These are phyloP conservation scores for apple (Malus domestica) DNA, from an alignment of 306 rosid genomes.

Conservation along the genomic window DNA sequence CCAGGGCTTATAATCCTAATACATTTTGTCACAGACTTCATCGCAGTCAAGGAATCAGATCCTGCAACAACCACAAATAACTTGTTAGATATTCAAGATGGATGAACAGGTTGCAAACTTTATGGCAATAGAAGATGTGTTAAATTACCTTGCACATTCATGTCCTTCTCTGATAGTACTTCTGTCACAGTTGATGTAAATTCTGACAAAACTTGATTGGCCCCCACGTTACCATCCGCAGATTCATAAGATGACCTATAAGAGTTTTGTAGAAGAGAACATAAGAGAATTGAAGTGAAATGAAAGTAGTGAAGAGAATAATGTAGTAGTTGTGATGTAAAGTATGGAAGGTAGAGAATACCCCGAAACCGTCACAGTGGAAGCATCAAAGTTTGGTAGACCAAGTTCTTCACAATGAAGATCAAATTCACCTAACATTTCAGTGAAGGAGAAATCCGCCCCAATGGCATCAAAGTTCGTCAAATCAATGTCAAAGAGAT, in stretches of 20 bases:
- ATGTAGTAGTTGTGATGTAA: not conserved
- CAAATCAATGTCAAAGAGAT: slow-evolving; percentile 46
- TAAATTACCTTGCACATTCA: slow-evolving; percentile 35
- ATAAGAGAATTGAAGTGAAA: slow-evolving; percentile 3
- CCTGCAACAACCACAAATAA: slow-evolving; percentile 30
- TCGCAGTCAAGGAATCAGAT: slow-evolving; percentile 39
- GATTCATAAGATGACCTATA: slow-evolving; percentile 43
- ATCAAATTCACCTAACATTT: slow-evolving; percentile 59
- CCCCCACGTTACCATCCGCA: slow-evolving; percentile 20
- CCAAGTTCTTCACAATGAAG: slow-evolving; percentile 44
- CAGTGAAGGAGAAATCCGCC: slow-evolving; percentile 57
- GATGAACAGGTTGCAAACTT: not conserved
- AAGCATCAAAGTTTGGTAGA: slow-evolving; percentile 28
- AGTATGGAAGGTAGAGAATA: slow-evolving; percentile 31
- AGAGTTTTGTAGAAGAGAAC: not conserved
- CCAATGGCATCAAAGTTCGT: slow-evolving; percentile 51
- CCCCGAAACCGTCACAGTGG: slow-evolving; percentile 46
- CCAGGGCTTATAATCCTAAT: slow-evolving; percentile 64
- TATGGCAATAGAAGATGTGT: not conserved
- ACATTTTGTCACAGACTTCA: slow-evolving; percentile 54
- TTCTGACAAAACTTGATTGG: slow-evolving; percentile 42
- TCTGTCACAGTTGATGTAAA: slow-evolving; percentile 48
- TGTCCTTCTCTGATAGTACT: slow-evolving; percentile 43
- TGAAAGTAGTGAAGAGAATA: not conserved
- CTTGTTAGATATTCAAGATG: not conserved